Conservation (phyloP, 345 rosid species). For the Rhodomyrtus tomentosa region DNA sequence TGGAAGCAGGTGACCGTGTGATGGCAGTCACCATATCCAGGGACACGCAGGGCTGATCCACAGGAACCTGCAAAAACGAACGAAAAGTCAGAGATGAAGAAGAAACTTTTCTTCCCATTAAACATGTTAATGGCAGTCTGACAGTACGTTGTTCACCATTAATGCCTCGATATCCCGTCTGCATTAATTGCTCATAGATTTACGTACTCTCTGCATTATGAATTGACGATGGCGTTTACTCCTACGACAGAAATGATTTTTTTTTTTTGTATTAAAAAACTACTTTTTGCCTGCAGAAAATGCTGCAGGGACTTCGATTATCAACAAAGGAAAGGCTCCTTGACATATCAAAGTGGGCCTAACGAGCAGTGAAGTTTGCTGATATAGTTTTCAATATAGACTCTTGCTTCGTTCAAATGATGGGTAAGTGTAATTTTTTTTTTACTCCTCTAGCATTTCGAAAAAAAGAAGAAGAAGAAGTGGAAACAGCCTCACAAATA, state of each 20-base stretch:
- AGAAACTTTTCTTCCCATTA: neutral
- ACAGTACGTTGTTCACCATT: neutral
- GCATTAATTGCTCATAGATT: neutral
- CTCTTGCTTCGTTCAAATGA: too few relatives aligned
- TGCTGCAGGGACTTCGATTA: neutral
- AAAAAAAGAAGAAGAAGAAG: neutral
- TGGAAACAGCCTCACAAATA: neutral
- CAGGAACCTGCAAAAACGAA: slow-evolving; percentile 57
- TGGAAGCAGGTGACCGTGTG: slow-evolving; percentile 43
- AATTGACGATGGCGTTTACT: neutral
- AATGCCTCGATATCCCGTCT: neutral
- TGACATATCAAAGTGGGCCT: neutral
- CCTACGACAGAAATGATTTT: neutral
- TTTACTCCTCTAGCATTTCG: too few relatives aligned
- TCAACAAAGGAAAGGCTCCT: neutral
- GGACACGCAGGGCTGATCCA: slow-evolving; percentile 79
- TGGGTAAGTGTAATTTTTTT: neutral
- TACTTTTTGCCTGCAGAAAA: neutral
- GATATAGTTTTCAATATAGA: too few relatives aligned
- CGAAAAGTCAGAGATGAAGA: neutral
- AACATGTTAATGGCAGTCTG: neutral
- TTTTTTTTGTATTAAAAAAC: neutral
- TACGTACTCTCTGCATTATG: neutral
- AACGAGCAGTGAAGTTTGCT: neutral
- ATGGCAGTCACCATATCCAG: slow-evolving; percentile 64